A percentile compares a stretch with the other conserved stretches of the same genome.
Conservation (phyloP, 129 eudicot genomes). For the Silybum marianum region DNA sequence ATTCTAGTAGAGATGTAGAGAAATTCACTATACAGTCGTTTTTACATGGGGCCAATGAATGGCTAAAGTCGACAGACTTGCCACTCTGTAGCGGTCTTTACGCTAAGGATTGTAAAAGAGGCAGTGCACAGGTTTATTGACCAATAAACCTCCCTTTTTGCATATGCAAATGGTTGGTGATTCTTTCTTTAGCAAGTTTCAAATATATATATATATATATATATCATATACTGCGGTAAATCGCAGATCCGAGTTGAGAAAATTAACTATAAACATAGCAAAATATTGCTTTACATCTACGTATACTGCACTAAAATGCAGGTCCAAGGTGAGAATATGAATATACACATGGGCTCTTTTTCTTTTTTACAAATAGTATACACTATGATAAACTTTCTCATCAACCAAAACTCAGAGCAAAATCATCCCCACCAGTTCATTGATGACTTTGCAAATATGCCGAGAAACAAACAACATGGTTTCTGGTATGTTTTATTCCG, state of each 20-base stretch:
- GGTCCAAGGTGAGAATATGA: conserved; percentile 17
- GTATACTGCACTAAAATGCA: conserved; percentile 16
- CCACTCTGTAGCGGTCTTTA: conserved; percentile 52
- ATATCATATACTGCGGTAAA: conserved; percentile 10
- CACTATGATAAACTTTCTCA: conserved; percentile 13
- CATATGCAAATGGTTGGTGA: not conserved
- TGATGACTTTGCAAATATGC: conserved; percentile 2
- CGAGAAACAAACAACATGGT: conserved; percentile 15
- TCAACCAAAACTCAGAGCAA: conserved; percentile 21
- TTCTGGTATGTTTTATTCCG: conserved; percentile 19
- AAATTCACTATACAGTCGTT: conserved; percentile 60
- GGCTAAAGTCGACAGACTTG: conserved; percentile 63
- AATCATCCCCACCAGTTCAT: conserved; percentile 11
- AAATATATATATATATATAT: no score
- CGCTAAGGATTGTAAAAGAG: conserved; percentile 31
- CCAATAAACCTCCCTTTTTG: not conserved
- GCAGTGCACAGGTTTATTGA: conserved; percentile 28
- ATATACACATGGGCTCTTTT: not conserved
- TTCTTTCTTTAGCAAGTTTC: not conserved
- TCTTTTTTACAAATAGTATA: conserved; percentile 1
- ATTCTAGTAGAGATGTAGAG: conserved; percentile 48
- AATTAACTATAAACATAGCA: not conserved
- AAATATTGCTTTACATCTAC: conserved; percentile 21
- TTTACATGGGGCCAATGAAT: conserved; percentile 65
- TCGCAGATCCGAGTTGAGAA: conserved; percentile 14